Evolutionary conservation across 208 protist species (phyloP), one percentile per base, ranked within the genome.

Genomic region (Tritrichomonas musculus): DNA sequence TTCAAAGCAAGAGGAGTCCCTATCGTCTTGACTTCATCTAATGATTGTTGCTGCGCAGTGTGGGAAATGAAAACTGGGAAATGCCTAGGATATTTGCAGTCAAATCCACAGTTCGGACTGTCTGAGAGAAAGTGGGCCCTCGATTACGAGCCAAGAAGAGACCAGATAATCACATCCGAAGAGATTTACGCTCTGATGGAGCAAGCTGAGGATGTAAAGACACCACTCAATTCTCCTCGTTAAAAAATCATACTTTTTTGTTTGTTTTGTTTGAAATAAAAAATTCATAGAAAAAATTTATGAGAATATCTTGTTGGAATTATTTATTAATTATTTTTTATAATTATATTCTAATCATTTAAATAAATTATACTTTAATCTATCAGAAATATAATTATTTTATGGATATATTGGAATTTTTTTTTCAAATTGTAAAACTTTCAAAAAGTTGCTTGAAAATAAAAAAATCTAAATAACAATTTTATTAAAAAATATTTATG

Each of bases 41-140:
- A 57, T 20, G 77, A 88, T 57, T 88, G 77, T 33, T 88, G 77
- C 39, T 25, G 33, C 17, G 41, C 77, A 33, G 47, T 57, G 5
- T 88, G 77, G 77, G 77, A 53, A 14, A 88, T 88, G 77, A 88
- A 49, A 50, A 88, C 77, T 39, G 77, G 77, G 20, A 88, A 33
- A 49, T 88, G 77, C n/a, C 25, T 53, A 57, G 77, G 77, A 1
- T 88, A 57, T 33, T 57, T 88, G 27, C 77, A 88, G 57, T 55
- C 41, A 13, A 88, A 88, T 57, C 77, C 77, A 39, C 47, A 53
- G 20, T 88, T 88, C n/a, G 77, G 77, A 39, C 30, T 88, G 0
- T 53, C 77, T 27, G 77, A 88, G 39, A 88, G 77, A 57, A 88
- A 30, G 39, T 88, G 77, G 77, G 47, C 27, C 22, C 47, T 88